Base-by-base conservation (phyloP, 1,284 basidiomycete genomes). In the Irpex sp. region DNA sequence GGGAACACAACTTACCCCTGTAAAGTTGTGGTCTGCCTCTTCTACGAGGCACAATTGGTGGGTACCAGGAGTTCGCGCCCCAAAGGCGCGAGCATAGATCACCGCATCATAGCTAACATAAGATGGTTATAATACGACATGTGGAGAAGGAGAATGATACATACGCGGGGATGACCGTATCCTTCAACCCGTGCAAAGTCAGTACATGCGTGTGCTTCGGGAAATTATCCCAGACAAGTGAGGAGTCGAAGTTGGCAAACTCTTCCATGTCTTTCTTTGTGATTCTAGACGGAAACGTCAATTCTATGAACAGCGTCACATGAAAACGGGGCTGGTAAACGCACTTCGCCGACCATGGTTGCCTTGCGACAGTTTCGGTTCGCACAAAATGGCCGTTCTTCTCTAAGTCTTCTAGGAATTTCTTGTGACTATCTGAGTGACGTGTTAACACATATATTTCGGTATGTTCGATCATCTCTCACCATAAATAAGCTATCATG, bases 1-100 rank as follows among this genome's bases (percentile, higher is more conserved):
- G 18, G 3, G 47, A 10, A 49, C 6, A 10, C 18, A 3, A 67
- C 77, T 56, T 62, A 83, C 81, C 23, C 83, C 82, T 37, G 81
- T 84, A 67, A 87, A 87, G 71, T 90, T 91, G 68, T 91, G 89
- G 72, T 90, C 88, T 12, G 84, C 87, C 54, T 80, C 80, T 69
- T 91, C 90, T 36, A 89, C 74, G 33, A 86, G 74, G 68, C 85
- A 80, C 28, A 91, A 74, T 33, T 77, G 85, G 68, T 90, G 88
- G 4, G 87, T 89, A 49, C 88, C 90, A 14, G 84, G 81, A 14
- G 67, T 66, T 60, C 87, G 77, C 33, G 73, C 67, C n/a, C 83
- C 79, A 45, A 90, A 77, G 2, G 82, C 82, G 16, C 80, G 78
- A 1, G 86, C 81, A 61, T 89, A 90, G 57, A 91, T 84, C 61